Conservation (phyloP, 768 basidiomycete species). For the Royoungia palumana region DNA sequence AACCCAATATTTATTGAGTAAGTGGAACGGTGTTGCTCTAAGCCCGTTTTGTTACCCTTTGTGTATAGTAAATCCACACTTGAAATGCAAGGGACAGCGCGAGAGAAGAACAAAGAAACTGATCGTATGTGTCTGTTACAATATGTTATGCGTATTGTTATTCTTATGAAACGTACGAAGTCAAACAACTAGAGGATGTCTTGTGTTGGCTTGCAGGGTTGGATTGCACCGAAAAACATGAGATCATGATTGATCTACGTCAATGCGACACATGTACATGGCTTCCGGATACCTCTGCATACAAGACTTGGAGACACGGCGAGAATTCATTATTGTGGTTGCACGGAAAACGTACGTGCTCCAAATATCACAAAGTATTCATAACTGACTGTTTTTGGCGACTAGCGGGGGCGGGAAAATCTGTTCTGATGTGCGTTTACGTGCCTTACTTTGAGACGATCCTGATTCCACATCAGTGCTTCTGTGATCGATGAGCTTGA, state of each 20-base stretch:
- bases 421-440: background rate
- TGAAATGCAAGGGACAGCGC: too few species aligned
- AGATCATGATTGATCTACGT: background rate
- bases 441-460: too few species aligned
- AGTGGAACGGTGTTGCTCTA: too few species aligned
- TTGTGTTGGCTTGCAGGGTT: background rate
- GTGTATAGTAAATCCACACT: too few species aligned
- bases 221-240: background rate
- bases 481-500: too few species aligned
- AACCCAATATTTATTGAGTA: too few species aligned
- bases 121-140: too few species aligned
- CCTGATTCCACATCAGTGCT: too few species aligned
- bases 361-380: background rate
- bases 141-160: too few species aligned
- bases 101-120: too few species aligned
- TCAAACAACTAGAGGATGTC: background rate
- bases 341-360: background rate
- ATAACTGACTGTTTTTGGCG: background rate
- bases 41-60: too few species aligned
- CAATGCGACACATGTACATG: background rate
- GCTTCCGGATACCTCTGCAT: too few species aligned
- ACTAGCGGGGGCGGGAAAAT: background rate
- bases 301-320: background rate
- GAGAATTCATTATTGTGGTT: background rate
- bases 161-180: background rate